These are phyloP conservation scores for Penicillium sp. DNA, from an alignment of 2,329 filamentous ascomycete genomes.

Conservation along the genomic window DNA sequence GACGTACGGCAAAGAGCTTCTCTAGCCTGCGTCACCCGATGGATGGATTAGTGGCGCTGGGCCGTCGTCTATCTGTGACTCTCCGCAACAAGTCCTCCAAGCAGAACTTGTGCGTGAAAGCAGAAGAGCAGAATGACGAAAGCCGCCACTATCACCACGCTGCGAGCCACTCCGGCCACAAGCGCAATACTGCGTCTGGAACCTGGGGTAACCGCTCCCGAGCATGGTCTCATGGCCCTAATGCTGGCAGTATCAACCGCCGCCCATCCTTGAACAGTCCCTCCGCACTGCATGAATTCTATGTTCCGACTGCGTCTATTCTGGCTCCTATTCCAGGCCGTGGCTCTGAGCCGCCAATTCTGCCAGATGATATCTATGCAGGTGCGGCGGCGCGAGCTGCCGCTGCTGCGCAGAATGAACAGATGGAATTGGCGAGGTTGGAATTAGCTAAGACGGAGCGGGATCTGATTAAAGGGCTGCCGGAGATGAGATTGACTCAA, in stretches of 20 bases:
- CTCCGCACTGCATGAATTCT: conserved; percentile 40
- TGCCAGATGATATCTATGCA: conserved; percentile 45
- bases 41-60: conserved; percentile 46
- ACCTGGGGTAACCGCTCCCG: conserved; percentile 32
- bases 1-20: conserved; percentile 46
- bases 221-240: conserved; percentile 32
- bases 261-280: conserved; percentile 43
- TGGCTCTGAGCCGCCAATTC: conserved; percentile 44
- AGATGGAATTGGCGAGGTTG: conserved; percentile 22
- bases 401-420: conserved; percentile 55
- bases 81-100: conserved; percentile 45
- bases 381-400: conserved; percentile 53
- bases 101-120: conserved; percentile 26
- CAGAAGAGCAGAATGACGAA: conserved; percentile 23
- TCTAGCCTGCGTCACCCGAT: conserved; percentile 48
- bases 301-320: conserved; percentile 35
- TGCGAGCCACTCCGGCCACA: conserved; percentile 22
- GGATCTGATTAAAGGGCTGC: conserved; percentile 34
- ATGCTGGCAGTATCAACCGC: conserved; percentile 36
- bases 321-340: conserved; percentile 41
- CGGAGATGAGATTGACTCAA: conserved; percentile 37
- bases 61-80: conserved; percentile 47
- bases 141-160: conserved; percentile 22
- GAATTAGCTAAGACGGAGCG: conserved; percentile 37
- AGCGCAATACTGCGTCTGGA: conserved; percentile 26